Conservation (phyloP, 805 yeast species). For the Phaffomyces antillensis region DNA sequence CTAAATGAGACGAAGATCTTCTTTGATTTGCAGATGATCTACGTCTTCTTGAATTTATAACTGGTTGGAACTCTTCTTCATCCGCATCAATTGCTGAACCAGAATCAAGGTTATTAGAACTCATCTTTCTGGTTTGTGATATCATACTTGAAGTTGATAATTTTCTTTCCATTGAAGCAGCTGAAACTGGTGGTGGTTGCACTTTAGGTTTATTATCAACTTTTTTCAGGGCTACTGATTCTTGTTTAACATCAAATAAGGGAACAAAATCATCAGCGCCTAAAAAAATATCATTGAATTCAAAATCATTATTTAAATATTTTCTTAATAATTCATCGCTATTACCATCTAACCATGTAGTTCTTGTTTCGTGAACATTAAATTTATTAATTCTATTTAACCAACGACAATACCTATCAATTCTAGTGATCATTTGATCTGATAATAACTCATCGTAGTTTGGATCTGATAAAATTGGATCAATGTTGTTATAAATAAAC, state of each 20-base stretch:
- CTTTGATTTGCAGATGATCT: slow-evolving; percentile 23
- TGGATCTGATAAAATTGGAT: slow-evolving; percentile 42
- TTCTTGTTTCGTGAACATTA: slow-evolving; percentile 5
- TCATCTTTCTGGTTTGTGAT: slow-evolving; percentile 6
- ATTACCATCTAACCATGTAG: slow-evolving; percentile 26
- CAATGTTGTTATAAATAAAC: slow-evolving; percentile 62
- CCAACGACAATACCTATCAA: slow-evolving; percentile 31
- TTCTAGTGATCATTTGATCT: slow-evolving; percentile 11
- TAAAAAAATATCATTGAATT: slow-evolving; percentile 36
- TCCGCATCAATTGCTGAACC: slow-evolving; percentile 23
- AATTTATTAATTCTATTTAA: slow-evolving; percentile 22
- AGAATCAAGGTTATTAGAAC: slow-evolving; percentile 9
- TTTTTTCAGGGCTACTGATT: slow-evolving; percentile 10
- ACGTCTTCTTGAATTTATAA: slow-evolving; percentile 24
- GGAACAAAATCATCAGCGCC: slow-evolving; percentile 31
- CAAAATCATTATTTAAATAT: slow-evolving; percentile 29
- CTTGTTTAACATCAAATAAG: slow-evolving; percentile 25
- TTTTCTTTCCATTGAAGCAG: slow-evolving; percentile 1
- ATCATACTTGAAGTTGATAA: slow-evolving; percentile 1
- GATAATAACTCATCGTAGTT: slow-evolving; percentile 17
- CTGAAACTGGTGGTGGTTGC: slow-evolving; percentile 1
- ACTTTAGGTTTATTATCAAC: slow-evolving; percentile 12
- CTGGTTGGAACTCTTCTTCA: slow-evolving; percentile 28
- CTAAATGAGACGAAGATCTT: slow-evolving; percentile 7
- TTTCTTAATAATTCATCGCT: slow-evolving; percentile 24